Conservation (phyloP, 2,329 filamentous ascomycete genomes). For the Aspergillus udagawae region DNA sequence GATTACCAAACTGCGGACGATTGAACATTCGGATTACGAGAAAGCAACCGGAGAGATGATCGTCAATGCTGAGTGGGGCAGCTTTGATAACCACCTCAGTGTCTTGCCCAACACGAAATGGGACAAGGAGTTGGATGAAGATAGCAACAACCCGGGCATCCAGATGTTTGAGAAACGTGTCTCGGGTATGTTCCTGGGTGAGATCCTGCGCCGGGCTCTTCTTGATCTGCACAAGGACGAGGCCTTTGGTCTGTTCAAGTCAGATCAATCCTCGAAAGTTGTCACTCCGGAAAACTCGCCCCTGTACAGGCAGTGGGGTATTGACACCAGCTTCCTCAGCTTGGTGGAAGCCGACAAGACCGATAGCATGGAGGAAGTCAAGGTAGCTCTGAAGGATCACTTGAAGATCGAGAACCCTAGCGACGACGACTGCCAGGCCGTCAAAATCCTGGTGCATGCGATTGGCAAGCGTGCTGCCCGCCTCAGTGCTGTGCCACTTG, state of each 20-base stretch:
- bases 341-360: slow-evolving; percentile 78
- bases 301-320: slow-evolving; percentile 76
- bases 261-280: slow-evolving; percentile 70
- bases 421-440: slow-evolving; percentile 79
- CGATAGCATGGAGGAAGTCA: slow-evolving; percentile 65
- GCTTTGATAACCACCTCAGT: slow-evolving; percentile 89
- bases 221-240: slow-evolving; percentile 68
- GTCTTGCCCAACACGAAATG: slow-evolving; percentile 82
- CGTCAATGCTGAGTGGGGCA: slow-evolving; percentile 97
- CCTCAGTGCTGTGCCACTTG: slow-evolving; percentile 82
- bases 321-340: slow-evolving; percentile 88
- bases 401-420: slow-evolving; percentile 73
- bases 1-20: slow-evolving; percentile 67
- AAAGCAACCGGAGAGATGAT: slow-evolving; percentile 87
- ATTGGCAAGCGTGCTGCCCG: slow-evolving; percentile 86
- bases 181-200: slow-evolving; percentile 96
- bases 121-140: slow-evolving; percentile 71
- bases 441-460: slow-evolving; percentile 77
- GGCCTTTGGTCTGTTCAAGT: slow-evolving; percentile 67
- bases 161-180: slow-evolving; percentile 99
- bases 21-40: slow-evolving; percentile 62
- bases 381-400: slow-evolving; percentile 72
- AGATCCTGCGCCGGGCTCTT: slow-evolving; percentile 78
- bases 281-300: slow-evolving; percentile 61
- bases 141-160: slow-evolving; percentile 84